Evolutionary conservation across 257 asterid species (phyloP), one percentile per base, ranked within the genome.

Genomic region (Solanum pennellii): DNA sequence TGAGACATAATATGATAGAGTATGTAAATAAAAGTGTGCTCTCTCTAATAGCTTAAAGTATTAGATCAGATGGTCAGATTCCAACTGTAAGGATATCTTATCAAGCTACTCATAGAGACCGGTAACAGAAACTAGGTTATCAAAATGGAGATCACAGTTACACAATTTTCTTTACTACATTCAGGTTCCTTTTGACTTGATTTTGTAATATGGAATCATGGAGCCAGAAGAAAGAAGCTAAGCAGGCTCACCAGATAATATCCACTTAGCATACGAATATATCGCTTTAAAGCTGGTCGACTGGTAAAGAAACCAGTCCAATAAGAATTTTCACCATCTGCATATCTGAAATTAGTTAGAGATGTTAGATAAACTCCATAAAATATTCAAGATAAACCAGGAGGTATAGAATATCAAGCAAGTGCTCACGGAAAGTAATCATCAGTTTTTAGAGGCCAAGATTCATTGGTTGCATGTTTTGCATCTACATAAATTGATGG

Each of bases 231-330:
- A 13, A 52, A 23, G 23, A 41, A 29, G 52, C 45, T 69, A 44
- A 44, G 75, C 13, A 52, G 65, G 49, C 87, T 89, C 92, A 94
- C 98, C 92, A 93, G 86, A 88, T 94, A 96, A 89, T 94, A 95
- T 90, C 98, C 98, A 91, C 98, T 93, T 85, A 95, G 91, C 88
- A 89, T 83, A 83, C 97, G 98, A 74, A 96, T 75, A 35, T 93
- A 96, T 91, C 96, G 79, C 90, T 96, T 96, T 29, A 96, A 91
- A 87, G 91, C 98, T 13, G 99, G 98, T 35, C 99, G 95, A 89
- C 99, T 96, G 49, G 99, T 95, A 88, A 75, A 96, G 90, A 79
- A 95, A 52, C 99, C 99, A 68, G 99, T 96, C 96, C 96, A 96
- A 92, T 95, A 96, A 86, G 99, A 90, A 92, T 93, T 86, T 66